These are phyloP conservation scores for Aleurites moluccanus DNA, from an alignment of 441 rosid genomes.

Conservation along the genomic window DNA sequence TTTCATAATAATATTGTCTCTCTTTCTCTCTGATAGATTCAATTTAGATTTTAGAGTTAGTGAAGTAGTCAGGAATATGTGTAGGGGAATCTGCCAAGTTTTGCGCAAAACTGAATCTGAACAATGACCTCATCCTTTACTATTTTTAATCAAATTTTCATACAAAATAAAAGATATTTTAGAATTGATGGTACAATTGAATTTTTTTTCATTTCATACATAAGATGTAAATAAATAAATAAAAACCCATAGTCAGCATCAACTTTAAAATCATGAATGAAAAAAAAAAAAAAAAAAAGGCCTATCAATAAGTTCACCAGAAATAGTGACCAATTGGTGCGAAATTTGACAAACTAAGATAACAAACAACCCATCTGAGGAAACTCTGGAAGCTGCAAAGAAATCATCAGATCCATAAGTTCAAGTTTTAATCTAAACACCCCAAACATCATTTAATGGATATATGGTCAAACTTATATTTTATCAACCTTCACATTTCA, in stretches of 20 bases:
- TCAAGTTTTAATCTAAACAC: not conserved
- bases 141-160: too few species aligned
- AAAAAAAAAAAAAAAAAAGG: too few species aligned
- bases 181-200: too few species aligned
- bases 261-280: too few species aligned
- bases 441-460: constrained; percentile 25
- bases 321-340: constrained; percentile 15
- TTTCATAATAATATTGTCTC: too few species aligned
- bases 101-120: constrained; percentile 33
- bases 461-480: constrained; percentile 26
- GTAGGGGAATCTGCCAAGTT: constrained; percentile 46
- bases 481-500: too few species aligned
- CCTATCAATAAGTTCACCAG: not conserved
- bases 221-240: too few species aligned
- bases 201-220: too few species aligned
- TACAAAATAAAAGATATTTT: too few species aligned
- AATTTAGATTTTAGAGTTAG: constrained; percentile 30
- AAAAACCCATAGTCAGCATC: too few species aligned
- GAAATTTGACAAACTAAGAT: constrained; percentile 1
- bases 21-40: constrained; percentile 12
- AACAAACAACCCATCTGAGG: not conserved
- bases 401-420: not conserved
- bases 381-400: not conserved
- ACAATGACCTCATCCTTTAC: constrained; percentile 9
- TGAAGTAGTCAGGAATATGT: constrained; percentile 40